Conservation (phyloP, 371 early-diverging fungal species). For the Syncephalastrum sp. region DNA sequence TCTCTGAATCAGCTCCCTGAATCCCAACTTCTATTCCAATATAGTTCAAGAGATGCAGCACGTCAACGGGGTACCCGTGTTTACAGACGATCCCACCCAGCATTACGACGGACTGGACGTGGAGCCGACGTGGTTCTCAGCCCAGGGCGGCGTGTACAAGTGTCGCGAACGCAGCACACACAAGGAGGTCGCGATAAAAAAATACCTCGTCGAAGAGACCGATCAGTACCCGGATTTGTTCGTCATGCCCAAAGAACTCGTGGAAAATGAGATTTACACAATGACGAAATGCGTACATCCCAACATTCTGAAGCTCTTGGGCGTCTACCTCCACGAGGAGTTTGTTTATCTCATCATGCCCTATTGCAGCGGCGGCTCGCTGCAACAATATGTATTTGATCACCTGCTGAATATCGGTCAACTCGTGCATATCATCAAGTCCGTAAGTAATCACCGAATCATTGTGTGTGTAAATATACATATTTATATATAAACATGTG, state of each 20-base stretch:
- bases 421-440: conserved; percentile 40
- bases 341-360: conserved; percentile 53
- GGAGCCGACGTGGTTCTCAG: conserved; percentile 53
- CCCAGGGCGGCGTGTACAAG: conserved; percentile 50
- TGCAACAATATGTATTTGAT: conserved; percentile 52
- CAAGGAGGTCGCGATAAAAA: conserved; percentile 43
- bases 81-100: conserved; percentile 36
- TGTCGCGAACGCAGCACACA: conserved; percentile 31
- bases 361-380: conserved; percentile 46
- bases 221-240: conserved; percentile 42
- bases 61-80: conserved; percentile 49
- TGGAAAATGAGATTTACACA: conserved; percentile 52
- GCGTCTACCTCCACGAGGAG: conserved; percentile 47
- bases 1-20: neutral
- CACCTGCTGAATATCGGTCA: conserved; percentile 47
- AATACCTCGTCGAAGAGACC: conserved; percentile 46
- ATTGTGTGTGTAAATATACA: neutral
- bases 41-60: conserved; percentile 33
- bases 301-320: conserved; percentile 40
- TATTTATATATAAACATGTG: conserved; percentile 6
- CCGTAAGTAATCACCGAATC: conserved; percentile 23
- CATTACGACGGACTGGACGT: conserved; percentile 38
- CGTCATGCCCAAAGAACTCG: conserved; percentile 53
- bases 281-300: conserved; percentile 51
- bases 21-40: neutral